Evolutionary conservation across 2,329 filamentous ascomycete genomes (phyloP), one percentile per base, ranked within the genome.

Genomic region (Coniochaeta sp.): DNA sequence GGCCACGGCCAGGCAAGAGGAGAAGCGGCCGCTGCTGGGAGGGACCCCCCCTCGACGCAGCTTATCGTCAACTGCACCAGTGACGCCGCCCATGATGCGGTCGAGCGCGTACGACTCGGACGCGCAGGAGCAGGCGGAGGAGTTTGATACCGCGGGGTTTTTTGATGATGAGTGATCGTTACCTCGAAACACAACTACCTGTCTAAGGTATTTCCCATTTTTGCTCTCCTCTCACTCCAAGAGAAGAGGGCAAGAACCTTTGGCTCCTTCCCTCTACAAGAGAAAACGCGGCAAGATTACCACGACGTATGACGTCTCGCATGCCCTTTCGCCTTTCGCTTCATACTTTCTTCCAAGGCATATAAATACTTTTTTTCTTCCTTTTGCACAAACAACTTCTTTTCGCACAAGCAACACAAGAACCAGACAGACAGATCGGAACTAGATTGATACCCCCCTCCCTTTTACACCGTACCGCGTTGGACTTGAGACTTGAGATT

Each of bases 11-110:
- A 70, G 74, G 55, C 72, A 74, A 60, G 73, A 71, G 16, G 78
- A 77, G 58, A 77, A 76, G 61, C 71, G 73, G 64, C 70, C 75
- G 2, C 66, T 70, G 2, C 66, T 70, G 24, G 69, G 70, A 30
- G 74, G 70, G 30, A 80, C 78, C 14, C 78, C 82, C 1, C 74
- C 75, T 58, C 75, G 75, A 24, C 76, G 73, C 2, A 36, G 10
- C 54, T 32, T 56, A n/a, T 38, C 54, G 74, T 28, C 22, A 7
- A 30, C 47, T 65, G 74, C 75, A 50, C 82, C 81, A 6, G 75
- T 81, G 62, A 88, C 85, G 59, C 84, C 85, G 30, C 83, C 83
- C 0, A 86, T 87, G 81, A 83, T 85, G 81, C 77, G 76, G 36
- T 71, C 79, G 36, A 79, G 77, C 61, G 78, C 77, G 34, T 88